phyloP scores from a whole-genome alignment of 2,329 filamentous ascomycete genomes.

The Botryotinia globosa region DNA sequence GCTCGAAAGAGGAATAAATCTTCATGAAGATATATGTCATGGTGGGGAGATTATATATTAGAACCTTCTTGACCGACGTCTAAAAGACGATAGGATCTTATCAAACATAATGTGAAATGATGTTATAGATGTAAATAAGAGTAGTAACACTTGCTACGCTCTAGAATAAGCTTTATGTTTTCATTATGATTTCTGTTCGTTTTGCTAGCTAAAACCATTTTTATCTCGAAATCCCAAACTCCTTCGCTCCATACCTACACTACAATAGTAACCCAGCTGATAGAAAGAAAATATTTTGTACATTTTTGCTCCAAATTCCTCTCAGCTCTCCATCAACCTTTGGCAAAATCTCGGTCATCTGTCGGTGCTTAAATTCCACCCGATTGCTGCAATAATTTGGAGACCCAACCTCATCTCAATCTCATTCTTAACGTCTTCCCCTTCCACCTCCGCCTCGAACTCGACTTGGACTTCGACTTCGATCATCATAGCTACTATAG shows the following conservation, averaged over 20 bases:
- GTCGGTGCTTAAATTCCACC: neutral
- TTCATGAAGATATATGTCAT: neutral
- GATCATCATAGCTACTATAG: constrained; percentile 54
- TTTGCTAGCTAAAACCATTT: neutral
- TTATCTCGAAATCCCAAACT: neutral
- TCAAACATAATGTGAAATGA: neutral
- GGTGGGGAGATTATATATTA: neutral
- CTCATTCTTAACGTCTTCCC: neutral
- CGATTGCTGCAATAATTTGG: neutral
- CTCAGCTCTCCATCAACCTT: neutral
- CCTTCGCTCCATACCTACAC: constrained; percentile 9
- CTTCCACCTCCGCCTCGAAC: constrained; percentile 26
- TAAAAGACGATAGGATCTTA: neutral
- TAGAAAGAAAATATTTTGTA: neutral
- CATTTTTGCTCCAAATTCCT: neutral
- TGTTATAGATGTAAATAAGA: neutral
- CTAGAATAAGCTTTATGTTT: neutral
- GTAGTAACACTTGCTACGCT: neutral
- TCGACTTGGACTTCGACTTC: constrained; percentile 42
- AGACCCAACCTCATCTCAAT: neutral
- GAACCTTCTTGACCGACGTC: neutral
- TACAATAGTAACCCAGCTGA: neutral
- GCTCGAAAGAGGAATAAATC: neutral
- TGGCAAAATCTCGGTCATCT: neutral
- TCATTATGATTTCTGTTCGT: neutral